Conservation (phyloP, 2,329 filamentous ascomycete genomes). For the Clonostachys rhizophaga region DNA sequence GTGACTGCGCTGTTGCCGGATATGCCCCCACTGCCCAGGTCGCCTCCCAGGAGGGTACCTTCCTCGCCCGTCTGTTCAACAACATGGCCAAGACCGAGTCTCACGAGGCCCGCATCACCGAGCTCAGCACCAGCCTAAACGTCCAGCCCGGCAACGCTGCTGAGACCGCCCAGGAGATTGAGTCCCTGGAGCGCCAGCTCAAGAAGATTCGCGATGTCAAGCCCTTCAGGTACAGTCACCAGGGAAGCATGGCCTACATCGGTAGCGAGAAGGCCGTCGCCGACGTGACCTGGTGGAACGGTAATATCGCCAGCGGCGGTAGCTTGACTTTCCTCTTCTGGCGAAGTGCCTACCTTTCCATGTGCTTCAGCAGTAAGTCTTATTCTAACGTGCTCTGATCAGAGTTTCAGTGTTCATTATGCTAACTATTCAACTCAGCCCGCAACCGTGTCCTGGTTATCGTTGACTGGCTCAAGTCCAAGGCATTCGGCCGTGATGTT, state of each 20-base stretch:
- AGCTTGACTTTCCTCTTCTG: conserved; percentile 97
- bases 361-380: conserved; percentile 98
- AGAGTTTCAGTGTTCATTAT: conserved; percentile 8
- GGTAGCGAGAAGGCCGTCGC: conserved; percentile 97
- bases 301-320: conserved; percentile 91
- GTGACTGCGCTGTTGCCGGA: conserved; percentile 95
- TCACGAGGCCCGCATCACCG: conserved; percentile 70
- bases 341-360: conserved; percentile 96
- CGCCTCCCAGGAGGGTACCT: conserved; percentile 89
- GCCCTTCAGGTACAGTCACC: conserved; percentile 97
- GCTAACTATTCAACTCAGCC: conserved; percentile 42
- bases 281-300: conserved; percentile 95
- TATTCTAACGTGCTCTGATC: not conserved
- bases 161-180: conserved; percentile 69
- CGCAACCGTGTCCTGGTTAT: conserved; percentile 92
- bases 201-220: conserved; percentile 90
- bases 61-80: conserved; percentile 95
- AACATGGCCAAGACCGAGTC: conserved; percentile 94
- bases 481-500: conserved; percentile 93
- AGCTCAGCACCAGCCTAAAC: conserved; percentile 61
- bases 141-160: conserved; percentile 56
- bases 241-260: conserved; percentile 95
- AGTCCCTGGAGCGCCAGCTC: conserved; percentile 79
- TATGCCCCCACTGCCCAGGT: conserved; percentile 98
- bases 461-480: conserved; percentile 95